Evolutionary conservation across 2,329 filamentous ascomycete genomes (phyloP).

Genomic region (Pseudogymnoascus sp.): DNA sequence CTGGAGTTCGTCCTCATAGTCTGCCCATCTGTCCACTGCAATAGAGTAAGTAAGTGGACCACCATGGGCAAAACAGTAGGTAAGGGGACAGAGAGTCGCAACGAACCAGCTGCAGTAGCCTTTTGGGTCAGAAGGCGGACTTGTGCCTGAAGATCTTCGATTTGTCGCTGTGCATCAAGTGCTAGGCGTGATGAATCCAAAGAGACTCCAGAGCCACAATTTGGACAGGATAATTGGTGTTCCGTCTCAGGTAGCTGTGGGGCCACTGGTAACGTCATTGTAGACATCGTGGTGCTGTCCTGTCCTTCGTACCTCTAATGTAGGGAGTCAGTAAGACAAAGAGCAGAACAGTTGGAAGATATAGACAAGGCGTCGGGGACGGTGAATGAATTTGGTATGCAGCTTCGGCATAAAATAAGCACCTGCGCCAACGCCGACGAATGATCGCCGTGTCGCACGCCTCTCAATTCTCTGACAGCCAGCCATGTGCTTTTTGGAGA

Average conservation of each 20-base stretch:
- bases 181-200: slow-evolving; percentile 4
- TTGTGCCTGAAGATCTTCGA: slow-evolving; percentile 63
- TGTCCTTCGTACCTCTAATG: background rate
- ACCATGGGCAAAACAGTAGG: background rate
- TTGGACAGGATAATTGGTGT: slow-evolving; percentile 20
- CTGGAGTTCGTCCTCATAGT: slow-evolving; percentile 72
- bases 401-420: slow-evolving; percentile 4
- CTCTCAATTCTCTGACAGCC: slow-evolving; percentile 1
- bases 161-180: slow-evolving; percentile 45
- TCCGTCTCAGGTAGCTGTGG: slow-evolving; percentile 13
- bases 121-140: slow-evolving; percentile 64
- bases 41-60: slow-evolving; percentile 8
- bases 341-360: background rate
- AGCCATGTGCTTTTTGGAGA: slow-evolving; percentile 1
- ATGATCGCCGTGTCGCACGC: slow-evolving; percentile 4
- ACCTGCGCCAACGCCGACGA: background rate
- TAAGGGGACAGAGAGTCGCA: background rate
- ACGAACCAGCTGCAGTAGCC: slow-evolving; percentile 52
- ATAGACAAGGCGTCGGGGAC: background rate
- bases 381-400: background rate
- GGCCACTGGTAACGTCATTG: slow-evolving; percentile 25
- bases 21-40: slow-evolving; percentile 57
- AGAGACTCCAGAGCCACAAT: slow-evolving; percentile 24
- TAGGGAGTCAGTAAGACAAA: background rate
- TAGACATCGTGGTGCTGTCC: slow-evolving; percentile 19